Conservation (phyloP, 2,329 filamentous ascomycete species). For the Penicillium glabrum region DNA sequence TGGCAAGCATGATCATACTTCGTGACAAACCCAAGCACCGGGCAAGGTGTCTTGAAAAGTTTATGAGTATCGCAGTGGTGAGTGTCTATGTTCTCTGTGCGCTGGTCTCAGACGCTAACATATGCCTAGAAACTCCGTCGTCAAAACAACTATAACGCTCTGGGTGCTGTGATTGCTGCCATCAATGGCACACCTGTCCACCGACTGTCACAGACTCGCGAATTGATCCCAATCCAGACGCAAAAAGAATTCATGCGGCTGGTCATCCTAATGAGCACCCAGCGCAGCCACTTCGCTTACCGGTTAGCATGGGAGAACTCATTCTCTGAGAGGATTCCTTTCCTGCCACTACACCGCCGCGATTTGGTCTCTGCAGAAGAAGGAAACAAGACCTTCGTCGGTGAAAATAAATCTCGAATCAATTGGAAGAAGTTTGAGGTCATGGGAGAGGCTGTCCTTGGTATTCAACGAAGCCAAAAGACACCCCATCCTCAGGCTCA, state of each 20-base stretch:
- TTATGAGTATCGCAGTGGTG: slow-evolving; percentile 78
- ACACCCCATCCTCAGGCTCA: slow-evolving; percentile 73
- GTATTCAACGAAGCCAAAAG: slow-evolving; percentile 88
- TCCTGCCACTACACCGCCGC: slow-evolving; percentile 82
- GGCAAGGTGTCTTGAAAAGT: slow-evolving; percentile 87
- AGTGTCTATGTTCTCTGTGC: slow-evolving; percentile 7
- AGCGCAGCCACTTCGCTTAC: slow-evolving; percentile 91
- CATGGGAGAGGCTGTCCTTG: slow-evolving; percentile 84
- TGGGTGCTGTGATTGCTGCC: slow-evolving; percentile 91
- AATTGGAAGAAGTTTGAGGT: slow-evolving; percentile 99
- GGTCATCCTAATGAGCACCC: slow-evolving; percentile 87
- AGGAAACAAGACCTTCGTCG: slow-evolving; percentile 86
- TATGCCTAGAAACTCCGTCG: slow-evolving; percentile 69
- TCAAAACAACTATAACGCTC: slow-evolving; percentile 94
- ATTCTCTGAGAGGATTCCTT: slow-evolving; percentile 84
- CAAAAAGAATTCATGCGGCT: slow-evolving; percentile 86
- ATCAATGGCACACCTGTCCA: slow-evolving; percentile 87
- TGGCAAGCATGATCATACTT: slow-evolving; percentile 79
- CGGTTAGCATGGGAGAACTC: slow-evolving; percentile 98
- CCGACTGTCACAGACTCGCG: slow-evolving; percentile 75
- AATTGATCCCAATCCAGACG: slow-evolving; percentile 68
- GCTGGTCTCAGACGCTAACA: slow-evolving; percentile 3
- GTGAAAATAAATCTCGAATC: slow-evolving; percentile 69
- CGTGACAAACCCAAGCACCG: slow-evolving; percentile 96
- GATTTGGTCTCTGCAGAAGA: slow-evolving; percentile 91